These are phyloP conservation scores for Hymenochaete sp. DNA, from an alignment of 1,284 basidiomycete species.

Conservation along the genomic window DNA sequence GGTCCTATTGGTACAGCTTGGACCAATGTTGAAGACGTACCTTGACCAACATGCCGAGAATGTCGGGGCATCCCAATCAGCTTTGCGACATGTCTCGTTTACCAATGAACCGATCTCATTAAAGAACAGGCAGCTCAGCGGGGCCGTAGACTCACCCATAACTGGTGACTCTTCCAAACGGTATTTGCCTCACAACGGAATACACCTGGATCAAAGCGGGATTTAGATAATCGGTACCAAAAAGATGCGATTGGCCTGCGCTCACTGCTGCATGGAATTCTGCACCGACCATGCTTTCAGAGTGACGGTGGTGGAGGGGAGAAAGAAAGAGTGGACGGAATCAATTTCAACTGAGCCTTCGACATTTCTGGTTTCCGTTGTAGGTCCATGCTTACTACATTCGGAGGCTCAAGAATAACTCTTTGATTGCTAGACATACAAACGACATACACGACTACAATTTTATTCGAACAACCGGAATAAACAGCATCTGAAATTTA, in stretches of 20 bases:
- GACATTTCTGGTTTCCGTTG: too few species aligned
- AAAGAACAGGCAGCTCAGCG: conserved; percentile 5
- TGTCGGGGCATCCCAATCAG: conserved; percentile 76
- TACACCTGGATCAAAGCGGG: conserved; percentile 45
- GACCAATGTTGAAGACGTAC: conserved; percentile 32
- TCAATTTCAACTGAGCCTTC: too few species aligned
- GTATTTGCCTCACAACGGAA: conserved; percentile 56
- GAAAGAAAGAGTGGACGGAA: too few species aligned
- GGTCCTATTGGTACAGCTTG: neutral
- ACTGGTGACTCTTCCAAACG: conserved; percentile 52
- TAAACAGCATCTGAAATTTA: too few species aligned
- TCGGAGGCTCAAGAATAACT: too few species aligned
- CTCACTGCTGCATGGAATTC: conserved; percentile 57
- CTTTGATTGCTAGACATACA: too few species aligned
- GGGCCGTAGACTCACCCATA: conserved; percentile 42
- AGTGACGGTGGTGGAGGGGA: too few species aligned
- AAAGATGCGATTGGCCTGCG: conserved; percentile 5
- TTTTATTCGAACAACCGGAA: too few species aligned
- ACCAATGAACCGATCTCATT: neutral
- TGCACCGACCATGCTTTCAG: conserved; percentile 54
- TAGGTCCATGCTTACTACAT: too few species aligned
- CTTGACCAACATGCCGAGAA: conserved; percentile 80
- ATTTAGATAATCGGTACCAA: neutral
- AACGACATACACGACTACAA: too few species aligned
- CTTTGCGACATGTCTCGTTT: conserved; percentile 67